These are phyloP conservation scores for Sorghum bicolor DNA, from an alignment of 176 grass and related monocot genomes.

Conservation along the genomic window Sorghum_bicolor_NCBIv3 NC_012879.2:909501-910000, in stretches of 20 bases:
- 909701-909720: background rate
- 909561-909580: too few species aligned
- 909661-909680: too few species aligned
- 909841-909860: background rate
- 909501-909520: too few species aligned
- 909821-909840: too few species aligned
- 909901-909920: background rate
- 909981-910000: background rate
- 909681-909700: too few species aligned
- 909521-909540: too few species aligned
- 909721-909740: background rate
- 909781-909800: background rate
- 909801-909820: background rate
- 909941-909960: background rate
- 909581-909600: too few species aligned
- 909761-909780: background rate
- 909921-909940: background rate
- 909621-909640: too few species aligned
- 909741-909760: background rate
- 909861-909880: background rate
- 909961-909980: background rate
- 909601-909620: too few species aligned
- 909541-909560: too few species aligned
- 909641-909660: too few species aligned
- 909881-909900: too few species aligned